Evolutionary conservation across 805 yeast genomes (phyloP).

Genomic region (Yamadazyma phyllophila): DNA sequence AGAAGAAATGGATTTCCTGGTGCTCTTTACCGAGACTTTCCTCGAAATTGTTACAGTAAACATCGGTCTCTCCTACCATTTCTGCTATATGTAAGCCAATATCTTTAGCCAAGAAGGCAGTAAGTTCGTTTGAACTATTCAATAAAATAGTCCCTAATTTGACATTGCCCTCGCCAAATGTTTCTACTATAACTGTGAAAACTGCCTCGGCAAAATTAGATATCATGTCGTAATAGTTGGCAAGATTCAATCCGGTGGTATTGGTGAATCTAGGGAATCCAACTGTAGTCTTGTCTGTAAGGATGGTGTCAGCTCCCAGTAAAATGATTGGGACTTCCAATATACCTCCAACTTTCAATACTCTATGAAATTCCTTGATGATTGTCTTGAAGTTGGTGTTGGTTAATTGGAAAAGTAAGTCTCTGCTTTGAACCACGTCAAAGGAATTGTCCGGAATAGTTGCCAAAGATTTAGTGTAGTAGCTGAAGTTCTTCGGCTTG

Average conservation of each 20-base stretch:
- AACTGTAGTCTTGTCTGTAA: constrained; percentile 10
- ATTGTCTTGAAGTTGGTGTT: constrained; percentile 23
- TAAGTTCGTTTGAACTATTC: constrained; percentile 29
- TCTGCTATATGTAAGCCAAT: constrained; percentile 30
- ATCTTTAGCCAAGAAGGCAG: constrained; percentile 27
- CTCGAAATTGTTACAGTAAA: constrained; percentile 21
- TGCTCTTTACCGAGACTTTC: constrained; percentile 11
- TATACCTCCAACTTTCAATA: constrained; percentile 34
- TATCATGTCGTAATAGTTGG: constrained; percentile 18
- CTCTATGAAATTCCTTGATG: constrained; percentile 32
- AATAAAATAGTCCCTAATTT: constrained; percentile 28
- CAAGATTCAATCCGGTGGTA: constrained; percentile 11
- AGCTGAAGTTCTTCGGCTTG: constrained; percentile 33
- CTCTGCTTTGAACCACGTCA: constrained; percentile 37
- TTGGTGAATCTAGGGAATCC: constrained; percentile 15
- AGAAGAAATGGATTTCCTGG: constrained; percentile 15
- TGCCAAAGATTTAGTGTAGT: constrained; percentile 22
- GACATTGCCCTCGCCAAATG: constrained; percentile 37
- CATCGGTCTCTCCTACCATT: constrained; percentile 30
- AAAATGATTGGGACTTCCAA: constrained; percentile 30
- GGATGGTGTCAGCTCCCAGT: constrained; percentile 15
- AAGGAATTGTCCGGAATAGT: constrained; percentile 29
- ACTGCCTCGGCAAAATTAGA: constrained; percentile 25
- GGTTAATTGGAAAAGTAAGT: constrained; percentile 32
- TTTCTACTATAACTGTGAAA: constrained; percentile 18